Conservation (phyloP, 192 early-diverging fungal genomes). For the Helicostylum pulchrum region DNA sequence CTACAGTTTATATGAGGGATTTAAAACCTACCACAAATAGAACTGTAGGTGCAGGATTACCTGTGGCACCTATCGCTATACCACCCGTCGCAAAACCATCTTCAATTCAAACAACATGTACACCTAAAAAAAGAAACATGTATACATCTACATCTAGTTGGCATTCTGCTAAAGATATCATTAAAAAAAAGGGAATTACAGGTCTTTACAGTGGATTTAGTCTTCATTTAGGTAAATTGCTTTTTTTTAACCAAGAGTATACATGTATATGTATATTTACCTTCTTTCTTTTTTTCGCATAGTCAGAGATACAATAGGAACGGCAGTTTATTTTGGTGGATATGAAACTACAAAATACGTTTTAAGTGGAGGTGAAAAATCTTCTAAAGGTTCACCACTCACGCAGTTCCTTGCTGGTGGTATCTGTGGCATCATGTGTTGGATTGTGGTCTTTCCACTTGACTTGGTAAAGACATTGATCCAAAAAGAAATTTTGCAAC, state of each 20-base stretch:
- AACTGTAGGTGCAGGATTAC: conserved; percentile 20
- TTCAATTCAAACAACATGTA: background rate
- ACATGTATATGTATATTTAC: background rate
- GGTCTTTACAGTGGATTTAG: conserved; percentile 47
- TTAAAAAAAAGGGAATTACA: conserved; percentile 42
- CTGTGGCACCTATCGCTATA: conserved; percentile 24
- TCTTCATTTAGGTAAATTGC: conserved; percentile 36
- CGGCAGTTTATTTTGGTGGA: conserved; percentile 70
- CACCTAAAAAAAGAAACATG: background rate
- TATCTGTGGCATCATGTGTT: conserved; percentile 70
- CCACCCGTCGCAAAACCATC: conserved; percentile 2
- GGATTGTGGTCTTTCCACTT: conserved; percentile 74
- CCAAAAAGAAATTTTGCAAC: conserved; percentile 64
- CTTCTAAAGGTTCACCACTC: conserved; percentile 51
- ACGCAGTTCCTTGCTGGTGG: conserved; percentile 76
- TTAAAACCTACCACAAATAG: conserved; percentile 7
- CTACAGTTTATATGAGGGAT: conserved; percentile 30
- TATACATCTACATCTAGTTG: conserved; percentile 46
- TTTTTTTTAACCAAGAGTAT: too few relatives aligned
- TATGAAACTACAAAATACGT: conserved; percentile 61
- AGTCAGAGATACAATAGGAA: conserved; percentile 65
- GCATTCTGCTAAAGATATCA: conserved; percentile 48
- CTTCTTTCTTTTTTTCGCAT: conserved; percentile 13
- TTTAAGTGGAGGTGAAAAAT: conserved; percentile 16
- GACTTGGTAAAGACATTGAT: conserved; percentile 72